Evolutionary conservation across 2,329 filamentous ascomycete species (phyloP).

Genomic region (Didymella exigua): DNA sequence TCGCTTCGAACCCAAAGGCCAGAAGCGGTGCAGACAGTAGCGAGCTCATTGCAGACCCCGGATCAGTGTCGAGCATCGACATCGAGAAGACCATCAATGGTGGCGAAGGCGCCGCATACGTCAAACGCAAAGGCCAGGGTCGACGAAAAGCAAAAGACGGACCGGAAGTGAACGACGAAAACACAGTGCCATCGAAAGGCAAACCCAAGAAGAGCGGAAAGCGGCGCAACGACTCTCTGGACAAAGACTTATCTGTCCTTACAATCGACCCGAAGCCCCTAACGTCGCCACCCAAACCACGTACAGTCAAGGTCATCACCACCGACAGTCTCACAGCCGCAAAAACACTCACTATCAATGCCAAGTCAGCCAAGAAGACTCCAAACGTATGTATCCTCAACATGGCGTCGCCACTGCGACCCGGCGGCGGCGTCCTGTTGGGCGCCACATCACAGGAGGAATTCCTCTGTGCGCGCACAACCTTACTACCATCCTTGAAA

Average conservation of each 20-base stretch:
- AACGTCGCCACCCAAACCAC: slow-evolving; percentile 15
- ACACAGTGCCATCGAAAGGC: not conserved
- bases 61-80: slow-evolving; percentile 9
- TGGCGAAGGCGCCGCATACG: slow-evolving; percentile 24
- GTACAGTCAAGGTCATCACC: slow-evolving; percentile 54
- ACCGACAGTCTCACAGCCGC: slow-evolving; percentile 63
- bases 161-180: not conserved
- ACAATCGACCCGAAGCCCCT: slow-evolving; percentile 4
- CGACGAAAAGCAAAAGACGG: slow-evolving; percentile 33
- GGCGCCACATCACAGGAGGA: slow-evolving; percentile 68
- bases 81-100: not conserved
- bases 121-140: slow-evolving; percentile 45
- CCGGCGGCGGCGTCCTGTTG: slow-evolving; percentile 65
- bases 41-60: slow-evolving; percentile 55
- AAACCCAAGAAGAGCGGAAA: slow-evolving; percentile 18
- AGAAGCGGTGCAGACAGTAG: slow-evolving; percentile 60
- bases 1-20: slow-evolving; percentile 61
- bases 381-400: slow-evolving; percentile 62
- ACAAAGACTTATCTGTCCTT: slow-evolving; percentile 21
- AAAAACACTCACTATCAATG: slow-evolving; percentile 38
- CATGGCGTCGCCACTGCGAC: slow-evolving; percentile 67
- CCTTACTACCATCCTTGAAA: slow-evolving; percentile 62
- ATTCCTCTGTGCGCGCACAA: slow-evolving; percentile 65
- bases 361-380: slow-evolving; percentile 23
- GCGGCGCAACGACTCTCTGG: slow-evolving; percentile 15